These are phyloP conservation scores for Viola pubescens DNA, from an alignment of 441 rosid genomes.

Conservation along the genomic window DNA sequence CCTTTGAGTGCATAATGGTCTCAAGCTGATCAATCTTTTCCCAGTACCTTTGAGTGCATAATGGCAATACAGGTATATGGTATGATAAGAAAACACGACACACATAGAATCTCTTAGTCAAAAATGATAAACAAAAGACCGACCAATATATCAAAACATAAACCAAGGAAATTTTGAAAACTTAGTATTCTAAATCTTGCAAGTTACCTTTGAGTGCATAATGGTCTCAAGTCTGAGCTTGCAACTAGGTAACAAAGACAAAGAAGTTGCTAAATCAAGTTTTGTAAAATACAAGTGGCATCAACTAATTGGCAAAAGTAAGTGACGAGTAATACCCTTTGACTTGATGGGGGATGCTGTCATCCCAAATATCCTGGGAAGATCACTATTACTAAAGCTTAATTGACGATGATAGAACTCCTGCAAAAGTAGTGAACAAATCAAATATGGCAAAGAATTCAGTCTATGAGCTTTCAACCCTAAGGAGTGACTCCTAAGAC, in stretches of 20 bases:
- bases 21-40: slow-evolving; percentile 53
- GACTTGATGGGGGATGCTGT: slow-evolving; percentile 87
- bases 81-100: no score
- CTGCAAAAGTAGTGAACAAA: slow-evolving; percentile 28
- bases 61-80: no score
- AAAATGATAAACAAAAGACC: no score
- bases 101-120: no score
- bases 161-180: no score
- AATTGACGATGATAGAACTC: slow-evolving; percentile 67
- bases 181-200: background rate
- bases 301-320: background rate
- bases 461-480: no score
- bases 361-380: slow-evolving; percentile 91
- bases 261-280: slow-evolving; percentile 1
- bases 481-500: no score
- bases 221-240: slow-evolving; percentile 40
- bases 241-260: slow-evolving; percentile 32
- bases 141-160: no score
- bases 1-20: slow-evolving; percentile 79
- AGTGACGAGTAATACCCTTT: slow-evolving; percentile 40
- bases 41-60: slow-evolving; percentile 56
- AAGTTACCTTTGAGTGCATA: slow-evolving; percentile 78
- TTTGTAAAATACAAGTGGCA: background rate
- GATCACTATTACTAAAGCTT: slow-evolving; percentile 22
- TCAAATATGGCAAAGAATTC: no score